A percentile compares a stretch with the other conserved stretches of the same genome.
phyloP scores from a whole-genome alignment of 2,329 filamentous ascomycete species.

The Aspergillus pseudoglaucus region DNA sequence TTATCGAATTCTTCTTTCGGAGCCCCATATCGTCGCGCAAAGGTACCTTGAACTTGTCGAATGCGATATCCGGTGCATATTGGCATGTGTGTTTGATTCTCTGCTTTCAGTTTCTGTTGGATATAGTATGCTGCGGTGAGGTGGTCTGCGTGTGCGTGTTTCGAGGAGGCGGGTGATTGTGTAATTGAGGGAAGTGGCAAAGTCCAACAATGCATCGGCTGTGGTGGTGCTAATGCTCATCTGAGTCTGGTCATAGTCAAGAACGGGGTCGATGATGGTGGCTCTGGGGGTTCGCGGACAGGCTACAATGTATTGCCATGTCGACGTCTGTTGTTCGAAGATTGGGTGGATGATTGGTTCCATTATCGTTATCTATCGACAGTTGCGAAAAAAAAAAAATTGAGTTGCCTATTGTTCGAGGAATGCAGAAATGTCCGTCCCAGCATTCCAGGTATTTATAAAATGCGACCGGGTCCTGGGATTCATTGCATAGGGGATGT shows the following conservation, averaged over 20 bases:
- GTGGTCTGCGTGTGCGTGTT: conserved; percentile 51
- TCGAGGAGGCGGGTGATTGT: conserved; percentile 48
- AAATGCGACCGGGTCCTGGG: background rate
- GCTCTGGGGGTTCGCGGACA: conserved; percentile 44
- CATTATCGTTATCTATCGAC: background rate
- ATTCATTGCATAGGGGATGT: no score
- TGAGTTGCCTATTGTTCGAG: background rate
- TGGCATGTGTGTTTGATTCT: conserved; percentile 30
- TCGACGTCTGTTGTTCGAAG: conserved; percentile 39
- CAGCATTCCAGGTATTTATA: background rate
- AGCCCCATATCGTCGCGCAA: conserved; percentile 46
- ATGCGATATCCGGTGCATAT: conserved; percentile 55
- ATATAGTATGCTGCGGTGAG: conserved; percentile 54
- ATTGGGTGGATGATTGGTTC: conserved; percentile 35
- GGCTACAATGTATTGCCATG: conserved; percentile 55
- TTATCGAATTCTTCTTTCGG: conserved; percentile 35
- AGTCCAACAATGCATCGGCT: conserved; percentile 46
- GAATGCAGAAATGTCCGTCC: background rate
- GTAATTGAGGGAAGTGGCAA: conserved; percentile 41
- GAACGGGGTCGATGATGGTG: conserved; percentile 54
- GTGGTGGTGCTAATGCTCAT: conserved; percentile 41
- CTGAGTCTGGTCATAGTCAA: conserved; percentile 46
- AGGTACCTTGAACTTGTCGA: conserved; percentile 44
- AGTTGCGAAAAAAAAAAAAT: no score
- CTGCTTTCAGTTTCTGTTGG: conserved; percentile 35